Conservation (phyloP, 768 basidiomycete genomes). For the Boletellus ananas region DNA sequence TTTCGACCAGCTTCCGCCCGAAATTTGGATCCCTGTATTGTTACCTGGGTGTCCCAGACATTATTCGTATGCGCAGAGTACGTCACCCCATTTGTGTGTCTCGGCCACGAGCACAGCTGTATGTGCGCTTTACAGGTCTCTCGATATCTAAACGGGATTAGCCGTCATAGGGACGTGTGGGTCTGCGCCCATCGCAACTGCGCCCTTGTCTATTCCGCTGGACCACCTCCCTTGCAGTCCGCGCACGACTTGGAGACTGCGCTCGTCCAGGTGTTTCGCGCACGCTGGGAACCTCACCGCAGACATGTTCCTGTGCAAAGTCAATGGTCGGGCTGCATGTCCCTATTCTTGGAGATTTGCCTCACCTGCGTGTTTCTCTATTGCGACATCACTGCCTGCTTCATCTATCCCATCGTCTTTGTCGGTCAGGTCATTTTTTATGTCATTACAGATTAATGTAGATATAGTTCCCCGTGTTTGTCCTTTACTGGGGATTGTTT, state of each 20-base stretch:
- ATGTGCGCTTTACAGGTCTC: not conserved
- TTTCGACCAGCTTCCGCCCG: too few relatives aligned
- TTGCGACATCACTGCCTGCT: too few relatives aligned
- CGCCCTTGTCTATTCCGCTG: slow-evolving; percentile 15
- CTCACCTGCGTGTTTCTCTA: too few relatives aligned
- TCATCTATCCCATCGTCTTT: too few relatives aligned
- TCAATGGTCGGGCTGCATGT: too few relatives aligned
- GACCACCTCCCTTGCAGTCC: slow-evolving; percentile 14
- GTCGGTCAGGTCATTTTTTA: too few relatives aligned
- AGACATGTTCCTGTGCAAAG: too few relatives aligned
- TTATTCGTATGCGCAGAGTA: slow-evolving; percentile 16
- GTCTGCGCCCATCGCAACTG: slow-evolving; percentile 11
- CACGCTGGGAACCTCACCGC: slow-evolving; percentile 2
- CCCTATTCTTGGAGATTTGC: too few relatives aligned
- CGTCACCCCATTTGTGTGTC: not conserved
- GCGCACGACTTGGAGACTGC: slow-evolving; percentile 11
- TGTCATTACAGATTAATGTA: too few relatives aligned
- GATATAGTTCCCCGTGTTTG: too few relatives aligned
- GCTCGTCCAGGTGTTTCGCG: slow-evolving; percentile 9
- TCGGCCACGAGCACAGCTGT: too few relatives aligned
- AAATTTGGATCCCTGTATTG: not conserved
- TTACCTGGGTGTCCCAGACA: slow-evolving; percentile 17
- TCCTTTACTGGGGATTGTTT: too few relatives aligned
- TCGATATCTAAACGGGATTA: not conserved
- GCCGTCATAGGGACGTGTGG: slow-evolving; percentile 14